Conservation (phyloP, 192 early-diverging fungal genomes). For the Backusella tarrabulga region DNA sequence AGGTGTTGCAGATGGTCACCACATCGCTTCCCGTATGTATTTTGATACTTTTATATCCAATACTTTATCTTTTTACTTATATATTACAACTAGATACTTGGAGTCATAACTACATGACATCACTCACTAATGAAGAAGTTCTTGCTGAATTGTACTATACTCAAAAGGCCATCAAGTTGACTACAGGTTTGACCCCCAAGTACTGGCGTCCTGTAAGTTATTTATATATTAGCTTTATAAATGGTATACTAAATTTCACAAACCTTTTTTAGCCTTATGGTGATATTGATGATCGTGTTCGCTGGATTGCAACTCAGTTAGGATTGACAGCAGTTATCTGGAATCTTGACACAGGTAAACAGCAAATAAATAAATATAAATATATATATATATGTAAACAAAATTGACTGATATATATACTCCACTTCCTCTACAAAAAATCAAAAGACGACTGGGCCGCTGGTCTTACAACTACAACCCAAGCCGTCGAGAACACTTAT, state of each 20-base stretch:
- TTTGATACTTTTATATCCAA: neutral
- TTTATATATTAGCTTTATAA: neutral
- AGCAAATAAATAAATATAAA: too few species aligned
- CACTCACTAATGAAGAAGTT: conserved; percentile 43
- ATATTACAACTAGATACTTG: conserved; percentile 40
- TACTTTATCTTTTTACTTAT: neutral
- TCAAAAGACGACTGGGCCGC: conserved; percentile 21
- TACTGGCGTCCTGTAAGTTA: conserved; percentile 27
- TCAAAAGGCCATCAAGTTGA: conserved; percentile 40
- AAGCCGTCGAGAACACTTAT: conserved; percentile 21
- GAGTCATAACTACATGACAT: conserved; percentile 49
- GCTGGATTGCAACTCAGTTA: conserved; percentile 45
- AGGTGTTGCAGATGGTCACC: conserved; percentile 50
- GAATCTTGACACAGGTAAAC: conserved; percentile 23
- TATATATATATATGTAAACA: too few species aligned
- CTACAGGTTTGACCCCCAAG: conserved; percentile 29
- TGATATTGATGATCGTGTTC: conserved; percentile 56
- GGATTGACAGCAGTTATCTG: conserved; percentile 29
- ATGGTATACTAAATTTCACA: neutral
- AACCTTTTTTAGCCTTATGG: conserved; percentile 34
- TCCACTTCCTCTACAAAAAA: too few species aligned
- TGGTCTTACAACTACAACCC: neutral
- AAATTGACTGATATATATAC: too few species aligned
- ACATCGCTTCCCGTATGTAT: conserved; percentile 48
- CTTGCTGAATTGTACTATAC: conserved; percentile 54